Base-by-base conservation (phyloP, 1,139 yeast genomes). In the Debaryomyces subglobosus region DNA sequence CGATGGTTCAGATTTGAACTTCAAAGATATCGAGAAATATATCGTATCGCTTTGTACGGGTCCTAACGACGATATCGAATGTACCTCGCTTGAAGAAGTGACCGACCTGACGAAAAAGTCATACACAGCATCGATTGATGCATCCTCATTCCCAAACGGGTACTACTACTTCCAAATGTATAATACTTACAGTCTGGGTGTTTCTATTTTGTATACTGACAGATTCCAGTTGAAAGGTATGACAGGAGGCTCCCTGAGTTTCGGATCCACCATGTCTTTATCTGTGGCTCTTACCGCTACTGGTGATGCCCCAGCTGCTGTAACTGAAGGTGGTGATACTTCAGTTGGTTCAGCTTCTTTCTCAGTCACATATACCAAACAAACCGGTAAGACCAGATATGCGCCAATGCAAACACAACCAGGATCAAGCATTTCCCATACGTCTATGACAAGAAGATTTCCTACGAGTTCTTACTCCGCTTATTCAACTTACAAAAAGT, bases 351-450 rank as follows among this genome's bases (percentile, higher is more conserved):
- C 74, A 4, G 42, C 54, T n/a, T 71, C 77, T 5, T 74, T 73
- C 52, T 49, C 71, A 8, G 56, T 89, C 7, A 77, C 91, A 4
- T 91, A 90, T 67, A 79, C 91, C 2, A 53, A 61, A 51, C 97
- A 91, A 71, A 86, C 96, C 0, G 96, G 96, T 34, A 67, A 55
- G 44, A 79, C 86, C 2, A 77, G 89, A 63, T 89, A 71, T 67
- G 97, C 97, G 1, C 96, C 97, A 44, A 90, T 91, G 96, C 97
- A 90, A 69, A 67, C 74, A 50, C 96, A 90, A 69, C 97, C 97
- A 6, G 88, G 85, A 4, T 63, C 87, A 1, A 74, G 68, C 7
- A 82, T 89, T 12, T 86, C 96, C 1, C 83, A 81, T 21, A 74
- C 85, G 3, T 69, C 85, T 2, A 86, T 89, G 88, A 63, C 82